Evolutionary conservation across 2,329 filamentous ascomycete species (phyloP), one percentile per base, ranked within the genome.

Genomic region (Sarocladiaceae sp.): DNA sequence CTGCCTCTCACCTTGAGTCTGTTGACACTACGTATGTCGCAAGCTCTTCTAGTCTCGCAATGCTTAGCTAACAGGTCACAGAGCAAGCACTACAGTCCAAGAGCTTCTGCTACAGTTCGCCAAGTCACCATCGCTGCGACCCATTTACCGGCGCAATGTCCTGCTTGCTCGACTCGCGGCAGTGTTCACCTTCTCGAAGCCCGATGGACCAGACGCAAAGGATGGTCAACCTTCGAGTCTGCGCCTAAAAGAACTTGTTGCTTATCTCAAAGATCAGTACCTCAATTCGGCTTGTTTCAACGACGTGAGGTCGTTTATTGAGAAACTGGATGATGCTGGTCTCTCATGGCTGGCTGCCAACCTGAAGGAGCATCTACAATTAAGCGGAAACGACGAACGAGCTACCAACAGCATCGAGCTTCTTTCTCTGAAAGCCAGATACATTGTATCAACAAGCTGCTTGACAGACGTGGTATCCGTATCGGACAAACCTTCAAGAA

Each of bases 241-340:
- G 12, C 62, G 69, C 12, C 50, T 71, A 4, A 57, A 54, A 15
- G 67, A 69, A 28, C 54, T 78, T 11, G 52, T 67, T 12, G 58
- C 61, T 12, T 71, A 72, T 40, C 59, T 75, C 18, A 55, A 66
- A 2, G 62, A 66, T 29, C 65, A 73, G 51, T 64, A 60, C n/a
- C 55, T 56, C 0, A 69, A 64, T n/a, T 60, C 66, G 4, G 65
- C 68, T 6, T 75, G 67, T 52, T 79, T 80, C 52, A 70, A 73
- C 29, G 77, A 79, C 47, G 58, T 79, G 36, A 77, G 72, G 54
- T 55, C 56, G 1, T 77, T 75, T 52, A 62, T 75, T 3, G 69
- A 74, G 36, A 60, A 64, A 18, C 66, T 83, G 0, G 66, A 61
- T 1, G 62, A 69, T 2, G 58, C 64, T 1, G 75, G 77, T 6